Percentiles rank a stretch among this genome's conserved stretches.
Conservation (phyloP, 305 asterid genomes). For the Fraxinus latifolia region DNA sequence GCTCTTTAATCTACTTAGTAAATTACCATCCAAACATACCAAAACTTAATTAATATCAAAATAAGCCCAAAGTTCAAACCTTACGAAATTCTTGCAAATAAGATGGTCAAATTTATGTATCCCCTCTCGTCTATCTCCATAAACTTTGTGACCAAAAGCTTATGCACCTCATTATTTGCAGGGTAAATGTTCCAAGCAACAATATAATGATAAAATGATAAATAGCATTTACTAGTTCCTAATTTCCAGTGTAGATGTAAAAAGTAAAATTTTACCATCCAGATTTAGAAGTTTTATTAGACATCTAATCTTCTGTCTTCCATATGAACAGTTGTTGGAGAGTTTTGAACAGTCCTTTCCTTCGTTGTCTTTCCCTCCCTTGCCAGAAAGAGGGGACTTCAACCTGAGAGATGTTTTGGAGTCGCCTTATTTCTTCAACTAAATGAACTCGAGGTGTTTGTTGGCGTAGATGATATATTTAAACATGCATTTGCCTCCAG, state of each 20-base stretch:
- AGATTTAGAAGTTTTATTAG: neutral
- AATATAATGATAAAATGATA: neutral
- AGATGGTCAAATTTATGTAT: neutral
- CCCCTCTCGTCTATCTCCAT: neutral
- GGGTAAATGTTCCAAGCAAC: neutral
- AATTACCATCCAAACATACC: neutral
- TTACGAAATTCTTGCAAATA: neutral
- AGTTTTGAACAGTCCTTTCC: conserved; percentile 79
- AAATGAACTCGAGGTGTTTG: conserved; percentile 19
- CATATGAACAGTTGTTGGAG: conserved; percentile 65
- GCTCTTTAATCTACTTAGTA: neutral
- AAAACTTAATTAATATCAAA: neutral
- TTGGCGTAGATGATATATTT: neutral
- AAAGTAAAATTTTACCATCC: neutral
- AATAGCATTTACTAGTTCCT: neutral
- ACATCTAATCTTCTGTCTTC: neutral
- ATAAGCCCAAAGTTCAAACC: neutral
- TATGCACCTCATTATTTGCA: neutral
- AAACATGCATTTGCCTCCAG: conserved; percentile 21
- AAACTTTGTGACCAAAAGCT: neutral
- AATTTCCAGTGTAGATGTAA: neutral
- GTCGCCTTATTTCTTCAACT: conserved; percentile 94
- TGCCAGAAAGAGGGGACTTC: conserved; percentile 90
- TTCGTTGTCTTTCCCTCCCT: conserved; percentile 62
- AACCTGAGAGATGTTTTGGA: conserved; percentile 72